Percentiles rank a stretch among this genome's conserved stretches.
Evolutionary conservation across 2,329 filamentous ascomycete genomes (phyloP).

Genomic region (Cladosporium oxysporum): DNA sequence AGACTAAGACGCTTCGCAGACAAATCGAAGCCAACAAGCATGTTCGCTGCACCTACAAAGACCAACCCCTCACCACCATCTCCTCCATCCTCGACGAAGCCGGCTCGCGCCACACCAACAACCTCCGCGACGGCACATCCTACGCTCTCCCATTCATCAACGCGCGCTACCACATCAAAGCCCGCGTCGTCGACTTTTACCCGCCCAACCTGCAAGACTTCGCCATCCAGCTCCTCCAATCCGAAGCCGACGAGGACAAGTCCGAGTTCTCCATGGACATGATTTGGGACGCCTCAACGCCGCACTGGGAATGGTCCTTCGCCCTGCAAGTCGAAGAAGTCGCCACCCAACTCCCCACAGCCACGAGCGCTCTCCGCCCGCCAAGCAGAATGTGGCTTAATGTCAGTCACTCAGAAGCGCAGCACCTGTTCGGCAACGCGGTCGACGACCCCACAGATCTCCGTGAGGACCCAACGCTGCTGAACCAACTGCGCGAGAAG

Average conservation of each 20-base stretch:
- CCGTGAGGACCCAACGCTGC: slow-evolving; percentile 48
- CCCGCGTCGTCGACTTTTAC: slow-evolving; percentile 80
- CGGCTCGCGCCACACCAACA: slow-evolving; percentile 49
- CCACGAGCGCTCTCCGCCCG: background rate
- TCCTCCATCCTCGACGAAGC: slow-evolving; percentile 52
- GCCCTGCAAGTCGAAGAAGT: slow-evolving; percentile 61
- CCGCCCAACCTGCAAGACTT: slow-evolving; percentile 74
- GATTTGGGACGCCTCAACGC: slow-evolving; percentile 27
- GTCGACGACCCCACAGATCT: slow-evolving; percentile 62
- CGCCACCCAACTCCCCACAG: background rate
- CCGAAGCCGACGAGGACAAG: slow-evolving; percentile 29
- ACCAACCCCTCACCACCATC: slow-evolving; percentile 44
- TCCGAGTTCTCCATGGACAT: slow-evolving; percentile 38
- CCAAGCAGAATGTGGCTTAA: slow-evolving; percentile 62
- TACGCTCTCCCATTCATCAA: slow-evolving; percentile 49
- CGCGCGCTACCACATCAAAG: slow-evolving; percentile 65
- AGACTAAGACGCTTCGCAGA: slow-evolving; percentile 40
- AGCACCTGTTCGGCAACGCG: slow-evolving; percentile 56
- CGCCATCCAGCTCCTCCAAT: slow-evolving; percentile 39
- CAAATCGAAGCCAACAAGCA: slow-evolving; percentile 30
- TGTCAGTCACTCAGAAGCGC: slow-evolving; percentile 62
- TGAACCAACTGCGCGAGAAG: slow-evolving; percentile 64
- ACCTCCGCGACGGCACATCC: slow-evolving; percentile 33
- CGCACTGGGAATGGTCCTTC: slow-evolving; percentile 81
- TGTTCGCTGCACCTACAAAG: slow-evolving; percentile 45